Conservation (phyloP, 140 eudicot genomes). For the Erigeron philadelphicus region DNA sequence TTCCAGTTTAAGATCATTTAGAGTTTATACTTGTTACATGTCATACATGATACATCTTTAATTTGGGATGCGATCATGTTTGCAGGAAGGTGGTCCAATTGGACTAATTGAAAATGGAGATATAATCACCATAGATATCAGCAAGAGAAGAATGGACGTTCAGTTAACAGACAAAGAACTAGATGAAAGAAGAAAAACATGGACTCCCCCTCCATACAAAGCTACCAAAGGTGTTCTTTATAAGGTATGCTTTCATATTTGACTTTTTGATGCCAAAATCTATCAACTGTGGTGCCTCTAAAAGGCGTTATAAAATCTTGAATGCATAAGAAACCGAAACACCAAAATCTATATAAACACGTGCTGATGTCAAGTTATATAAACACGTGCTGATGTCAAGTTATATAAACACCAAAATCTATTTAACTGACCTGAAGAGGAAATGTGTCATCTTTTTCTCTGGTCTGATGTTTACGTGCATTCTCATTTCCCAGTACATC, state of each 20-base stretch:
- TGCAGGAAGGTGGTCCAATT: constrained; percentile 98
- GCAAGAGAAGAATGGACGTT: constrained; percentile 77
- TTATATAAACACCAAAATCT: too few species aligned
- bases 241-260: constrained; percentile 44
- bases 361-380: too few species aligned
- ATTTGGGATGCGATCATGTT: neutral
- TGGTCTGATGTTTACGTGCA: neutral
- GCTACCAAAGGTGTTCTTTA: constrained; percentile 83
- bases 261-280: too few species aligned
- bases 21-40: neutral
- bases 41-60: neutral
- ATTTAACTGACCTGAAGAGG: too few species aligned
- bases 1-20: neutral
- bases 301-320: too few species aligned
- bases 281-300: too few species aligned
- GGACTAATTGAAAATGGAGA: constrained; percentile 63
- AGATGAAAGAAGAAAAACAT: constrained; percentile 63
- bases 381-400: too few species aligned
- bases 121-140: constrained; percentile 68
- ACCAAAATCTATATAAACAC: too few species aligned
- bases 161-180: constrained; percentile 54
- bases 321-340: too few species aligned
- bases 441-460: neutral
- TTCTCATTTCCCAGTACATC: constrained; percentile 57
- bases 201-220: constrained; percentile 73